Conservation (phyloP, 768 basidiomycete genomes). For the Tulasnella sp. region DNA sequence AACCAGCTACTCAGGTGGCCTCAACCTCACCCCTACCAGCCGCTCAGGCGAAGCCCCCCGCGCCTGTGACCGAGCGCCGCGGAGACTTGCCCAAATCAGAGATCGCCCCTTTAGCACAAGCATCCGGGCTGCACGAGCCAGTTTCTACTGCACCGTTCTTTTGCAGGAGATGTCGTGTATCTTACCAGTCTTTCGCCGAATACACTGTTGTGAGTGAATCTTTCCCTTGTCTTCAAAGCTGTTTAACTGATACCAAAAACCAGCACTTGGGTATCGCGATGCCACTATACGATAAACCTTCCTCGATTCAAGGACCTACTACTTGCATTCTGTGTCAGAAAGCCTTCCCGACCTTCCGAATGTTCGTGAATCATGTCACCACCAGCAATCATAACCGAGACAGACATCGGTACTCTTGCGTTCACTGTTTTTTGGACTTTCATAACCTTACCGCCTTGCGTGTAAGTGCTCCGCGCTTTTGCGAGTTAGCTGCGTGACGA, state of each 20-base stretch:
- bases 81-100: no score
- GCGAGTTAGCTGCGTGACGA: not conserved
- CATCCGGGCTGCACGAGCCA: no score
- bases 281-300: not conserved
- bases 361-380: not conserved
- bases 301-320: not conserved
- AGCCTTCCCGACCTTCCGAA: not conserved
- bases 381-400: not conserved
- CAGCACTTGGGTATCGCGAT: not conserved
- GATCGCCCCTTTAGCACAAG: no score
- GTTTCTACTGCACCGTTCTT: no score
- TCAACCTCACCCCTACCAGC: no score
- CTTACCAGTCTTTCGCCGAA: no score
- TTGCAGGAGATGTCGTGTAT: no score
- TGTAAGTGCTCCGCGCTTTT: not conserved
- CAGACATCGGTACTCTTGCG: not conserved
- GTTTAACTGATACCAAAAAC: no score
- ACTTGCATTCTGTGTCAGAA: not conserved
- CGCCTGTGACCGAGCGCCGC: no score
- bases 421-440: not conserved
- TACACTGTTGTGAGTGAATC: no score
- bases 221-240: not conserved
- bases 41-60: no score
- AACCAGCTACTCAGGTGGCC: no score
- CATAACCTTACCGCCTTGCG: not conserved